These are phyloP conservation scores for Taxillus chinensis DNA, from an alignment of 164 flowering plant species.

Conservation along the genomic window DNA sequence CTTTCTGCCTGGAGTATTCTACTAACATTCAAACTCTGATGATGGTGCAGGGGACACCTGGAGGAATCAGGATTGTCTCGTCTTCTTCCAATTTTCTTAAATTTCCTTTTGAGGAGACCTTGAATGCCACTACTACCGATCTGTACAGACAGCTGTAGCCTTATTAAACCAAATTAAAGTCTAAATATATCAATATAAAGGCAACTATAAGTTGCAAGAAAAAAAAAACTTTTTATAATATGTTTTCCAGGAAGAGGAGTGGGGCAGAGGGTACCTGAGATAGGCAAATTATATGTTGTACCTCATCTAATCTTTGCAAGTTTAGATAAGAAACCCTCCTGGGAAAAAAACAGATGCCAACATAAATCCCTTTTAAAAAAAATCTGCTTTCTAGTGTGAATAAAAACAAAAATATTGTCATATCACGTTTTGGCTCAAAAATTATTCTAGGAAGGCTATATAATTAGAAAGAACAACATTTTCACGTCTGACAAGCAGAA, in stretches of 20 bases:
- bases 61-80: conserved; percentile 42
- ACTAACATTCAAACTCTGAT: conserved; percentile 56
- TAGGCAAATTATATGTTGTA: conserved; percentile 58
- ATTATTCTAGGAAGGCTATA: too few species aligned
- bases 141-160: conserved; percentile 84
- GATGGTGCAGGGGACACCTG: conserved; percentile 76
- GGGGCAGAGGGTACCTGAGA: conserved; percentile 59
- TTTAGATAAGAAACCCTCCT: conserved; percentile 69
- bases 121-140: conserved; percentile 61
- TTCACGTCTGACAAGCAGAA: too few species aligned
- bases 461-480: too few species aligned
- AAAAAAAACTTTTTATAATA: too few species aligned
- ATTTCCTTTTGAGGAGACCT: conserved; percentile 58
- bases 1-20: conserved; percentile 59
- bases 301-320: conserved; percentile 46
- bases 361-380: background rate
- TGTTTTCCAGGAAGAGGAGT: background rate
- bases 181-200: background rate
- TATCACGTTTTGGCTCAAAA: too few species aligned
- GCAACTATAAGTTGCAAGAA: too few species aligned
- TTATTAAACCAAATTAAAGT: conserved; percentile 28
- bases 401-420: too few species aligned
- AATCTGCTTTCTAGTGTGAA: too few species aligned
- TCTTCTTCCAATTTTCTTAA: conserved; percentile 70
- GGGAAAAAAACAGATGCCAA: conserved; percentile 7